Conservation (phyloP, 768 basidiomycete genomes). For the Cystofilobasidium bisporidii region DNA sequence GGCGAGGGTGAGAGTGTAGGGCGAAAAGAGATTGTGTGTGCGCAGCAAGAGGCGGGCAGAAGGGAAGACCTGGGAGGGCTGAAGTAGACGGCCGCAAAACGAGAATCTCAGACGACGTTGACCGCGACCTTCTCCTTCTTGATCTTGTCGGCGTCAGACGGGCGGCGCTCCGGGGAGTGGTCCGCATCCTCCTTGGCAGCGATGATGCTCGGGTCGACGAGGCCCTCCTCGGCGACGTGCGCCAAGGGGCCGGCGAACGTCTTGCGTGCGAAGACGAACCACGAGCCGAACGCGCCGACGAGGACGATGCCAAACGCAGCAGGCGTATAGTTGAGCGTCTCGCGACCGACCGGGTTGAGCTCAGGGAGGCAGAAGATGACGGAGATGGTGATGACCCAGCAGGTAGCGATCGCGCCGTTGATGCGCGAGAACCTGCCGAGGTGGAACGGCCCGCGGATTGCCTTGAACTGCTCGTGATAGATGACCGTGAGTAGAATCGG, state of each 20-base stretch:
- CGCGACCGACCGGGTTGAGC: conserved; percentile 45
- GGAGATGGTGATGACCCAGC: conserved; percentile 63
- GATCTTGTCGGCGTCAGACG: neutral
- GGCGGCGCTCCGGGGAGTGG: neutral
- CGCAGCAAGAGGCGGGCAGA: too few relatives aligned
- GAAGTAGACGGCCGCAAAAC: too few relatives aligned
- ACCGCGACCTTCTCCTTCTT: neutral
- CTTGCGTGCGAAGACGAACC: conserved; percentile 59
- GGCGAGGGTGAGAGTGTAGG: neutral
- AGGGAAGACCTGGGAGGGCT: too few relatives aligned
- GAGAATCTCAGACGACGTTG: neutral
- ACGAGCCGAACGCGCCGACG: conserved; percentile 56
- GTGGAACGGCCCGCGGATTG: conserved; percentile 59
- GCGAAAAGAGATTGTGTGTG: too few relatives aligned
- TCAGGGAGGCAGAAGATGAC: conserved; percentile 58
- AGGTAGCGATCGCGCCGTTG: conserved; percentile 42
- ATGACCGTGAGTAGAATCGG: conserved; percentile 61
- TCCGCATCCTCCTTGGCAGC: neutral
- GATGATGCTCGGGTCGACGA: neutral
- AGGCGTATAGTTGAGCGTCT: conserved; percentile 61
- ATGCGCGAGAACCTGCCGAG: conserved; percentile 54
- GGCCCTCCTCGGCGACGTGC: neutral
- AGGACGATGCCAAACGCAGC: conserved; percentile 69
- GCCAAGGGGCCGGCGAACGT: conserved; percentile 58
- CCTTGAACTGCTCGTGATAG: conserved; percentile 49